A percentile compares a stretch with the other conserved stretches of the same genome.
phyloP scores from a whole-genome alignment of 495 filamentous ascomycete species.

The Amphirosellinia nigrospora region DNA sequence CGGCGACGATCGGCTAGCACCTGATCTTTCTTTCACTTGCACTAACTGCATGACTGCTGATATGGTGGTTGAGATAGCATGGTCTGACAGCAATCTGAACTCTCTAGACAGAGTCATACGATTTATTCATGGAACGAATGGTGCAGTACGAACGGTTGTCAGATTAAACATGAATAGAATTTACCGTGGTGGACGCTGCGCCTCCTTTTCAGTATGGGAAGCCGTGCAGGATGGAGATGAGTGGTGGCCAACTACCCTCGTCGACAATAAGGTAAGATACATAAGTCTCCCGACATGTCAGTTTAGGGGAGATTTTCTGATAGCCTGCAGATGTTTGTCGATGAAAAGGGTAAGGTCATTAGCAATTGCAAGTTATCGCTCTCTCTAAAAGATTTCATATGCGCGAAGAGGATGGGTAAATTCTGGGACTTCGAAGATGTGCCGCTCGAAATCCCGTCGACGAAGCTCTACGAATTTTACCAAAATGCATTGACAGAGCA shows the following conservation, averaged over 20 bases:
- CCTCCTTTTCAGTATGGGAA: background rate
- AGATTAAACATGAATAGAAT: slow-evolving; percentile 1
- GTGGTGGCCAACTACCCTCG: background rate
- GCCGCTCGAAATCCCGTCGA: background rate
- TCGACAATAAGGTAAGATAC: background rate
- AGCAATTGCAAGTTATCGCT: background rate
- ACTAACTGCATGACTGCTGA: background rate
- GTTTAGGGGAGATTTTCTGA: background rate
- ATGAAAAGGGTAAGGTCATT: background rate
- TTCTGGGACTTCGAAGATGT: background rate
- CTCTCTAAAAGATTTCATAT: slow-evolving; percentile 1
- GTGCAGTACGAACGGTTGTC: background rate
- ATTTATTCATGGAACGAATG: background rate
- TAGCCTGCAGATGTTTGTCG: background rate
- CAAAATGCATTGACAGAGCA: background rate
- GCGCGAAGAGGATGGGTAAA: background rate
- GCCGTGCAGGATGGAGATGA: background rate
- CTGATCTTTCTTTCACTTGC: background rate
- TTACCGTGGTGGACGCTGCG: background rate
- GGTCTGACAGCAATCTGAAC: background rate
- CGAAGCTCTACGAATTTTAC: background rate
- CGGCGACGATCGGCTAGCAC: background rate
- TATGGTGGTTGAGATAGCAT: slow-evolving; percentile 5
- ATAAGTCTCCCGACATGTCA: background rate
- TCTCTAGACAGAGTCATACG: background rate